Evolutionary conservation across 805 yeast genomes (phyloP).

Genomic region (Debaryomyces prosopidis): DNA sequence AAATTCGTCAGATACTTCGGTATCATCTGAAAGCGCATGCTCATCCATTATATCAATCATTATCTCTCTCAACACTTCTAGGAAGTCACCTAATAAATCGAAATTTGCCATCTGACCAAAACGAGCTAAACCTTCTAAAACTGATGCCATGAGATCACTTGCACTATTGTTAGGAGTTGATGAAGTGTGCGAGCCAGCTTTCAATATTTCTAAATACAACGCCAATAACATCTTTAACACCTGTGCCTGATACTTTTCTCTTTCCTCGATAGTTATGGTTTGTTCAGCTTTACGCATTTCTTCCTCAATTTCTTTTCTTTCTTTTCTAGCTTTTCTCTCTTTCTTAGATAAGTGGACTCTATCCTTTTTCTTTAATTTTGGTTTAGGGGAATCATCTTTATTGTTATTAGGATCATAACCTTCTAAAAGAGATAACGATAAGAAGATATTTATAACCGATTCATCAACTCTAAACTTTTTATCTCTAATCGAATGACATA

Average conservation of each 20-base stretch:
- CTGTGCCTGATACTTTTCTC: slow-evolving; percentile 83
- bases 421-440: slow-evolving; percentile 63
- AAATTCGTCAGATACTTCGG: slow-evolving; percentile 18
- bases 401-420: slow-evolving; percentile 71
- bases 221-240: slow-evolving; percentile 71
- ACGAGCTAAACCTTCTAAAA: slow-evolving; percentile 86
- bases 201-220: slow-evolving; percentile 75
- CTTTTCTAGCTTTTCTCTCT: slow-evolving; percentile 85
- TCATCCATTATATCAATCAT: slow-evolving; percentile 53
- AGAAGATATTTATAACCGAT: slow-evolving; percentile 68
- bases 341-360: slow-evolving; percentile 89
- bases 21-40: slow-evolving; percentile 29
- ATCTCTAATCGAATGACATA: slow-evolving; percentile 69
- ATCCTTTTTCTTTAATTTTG: slow-evolving; percentile 76
- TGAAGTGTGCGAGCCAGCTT: slow-evolving; percentile 33
- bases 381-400: slow-evolving; percentile 40
- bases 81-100: slow-evolving; percentile 88
- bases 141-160: slow-evolving; percentile 67
- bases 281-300: slow-evolving; percentile 87
- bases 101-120: slow-evolving; percentile 92
- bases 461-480: slow-evolving; percentile 83
- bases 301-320: slow-evolving; percentile 81
- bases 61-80: slow-evolving; percentile 85
- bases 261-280: slow-evolving; percentile 81
- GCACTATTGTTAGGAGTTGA: slow-evolving; percentile 50